Percentiles rank a stretch among this genome's conserved stretches.
Conservation (phyloP, 108 stramenopile genomes). For the Nitzschia sp. region DNA sequence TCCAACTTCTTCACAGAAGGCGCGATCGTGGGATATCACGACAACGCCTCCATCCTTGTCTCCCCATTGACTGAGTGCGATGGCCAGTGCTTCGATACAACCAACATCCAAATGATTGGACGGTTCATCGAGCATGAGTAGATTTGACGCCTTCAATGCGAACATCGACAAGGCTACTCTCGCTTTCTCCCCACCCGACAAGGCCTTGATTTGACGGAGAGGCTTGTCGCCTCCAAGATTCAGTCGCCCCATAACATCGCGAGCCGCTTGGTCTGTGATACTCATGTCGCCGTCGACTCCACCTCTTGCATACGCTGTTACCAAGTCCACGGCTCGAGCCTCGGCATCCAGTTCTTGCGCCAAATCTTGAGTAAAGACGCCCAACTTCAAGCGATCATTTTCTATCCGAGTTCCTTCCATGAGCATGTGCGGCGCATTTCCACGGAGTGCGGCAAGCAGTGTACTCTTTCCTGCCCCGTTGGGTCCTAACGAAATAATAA, state of each 20-base stretch:
- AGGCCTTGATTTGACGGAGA: too few species aligned
- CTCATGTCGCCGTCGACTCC: constrained; percentile 70
- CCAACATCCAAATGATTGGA: too few species aligned
- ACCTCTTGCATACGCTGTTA: constrained; percentile 67
- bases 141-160: too few species aligned
- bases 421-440: constrained; percentile 57
- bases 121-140: too few species aligned
- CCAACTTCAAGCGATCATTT: constrained; percentile 60
- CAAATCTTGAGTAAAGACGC: constrained; percentile 88
- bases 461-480: constrained; percentile 94
- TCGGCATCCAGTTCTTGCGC: constrained; percentile 83
- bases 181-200: too few species aligned
- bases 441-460: constrained; percentile 76
- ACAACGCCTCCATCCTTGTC: too few species aligned
- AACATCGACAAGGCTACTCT: too few species aligned
- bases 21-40: too few species aligned
- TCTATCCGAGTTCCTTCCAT: constrained; percentile 62
- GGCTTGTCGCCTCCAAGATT: constrained; percentile 83
- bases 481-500: constrained; percentile 68
- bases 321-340: constrained; percentile 78
- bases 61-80: too few species aligned
- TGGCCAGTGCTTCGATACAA: too few species aligned
- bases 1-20: too few species aligned
- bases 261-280: constrained; percentile 76
- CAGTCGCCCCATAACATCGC: constrained; percentile 74